Percentiles rank a stretch among this genome's conserved stretches.
Evolutionary conservation across 2,329 filamentous ascomycete genomes (phyloP).

Genomic region (Aureobasidium sp.): DNA sequence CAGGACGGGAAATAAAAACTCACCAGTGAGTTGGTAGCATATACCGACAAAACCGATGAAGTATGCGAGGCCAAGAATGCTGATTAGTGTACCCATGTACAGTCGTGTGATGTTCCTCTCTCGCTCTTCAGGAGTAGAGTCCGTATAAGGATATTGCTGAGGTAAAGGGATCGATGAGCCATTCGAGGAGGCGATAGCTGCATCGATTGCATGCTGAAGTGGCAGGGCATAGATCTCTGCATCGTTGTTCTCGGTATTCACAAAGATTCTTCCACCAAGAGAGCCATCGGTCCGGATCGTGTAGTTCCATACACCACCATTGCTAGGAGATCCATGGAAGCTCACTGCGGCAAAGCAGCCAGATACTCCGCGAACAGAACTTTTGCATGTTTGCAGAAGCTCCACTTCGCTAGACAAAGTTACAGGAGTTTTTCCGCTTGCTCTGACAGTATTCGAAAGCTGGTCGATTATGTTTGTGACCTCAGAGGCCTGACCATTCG

Average conservation of each 20-base stretch:
- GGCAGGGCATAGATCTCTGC: slow-evolving; percentile 72
- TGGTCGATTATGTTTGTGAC: slow-evolving; percentile 64
- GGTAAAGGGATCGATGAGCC: slow-evolving; percentile 34
- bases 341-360: slow-evolving; percentile 66
- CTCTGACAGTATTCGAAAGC: slow-evolving; percentile 52
- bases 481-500: slow-evolving; percentile 61
- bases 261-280: slow-evolving; percentile 58
- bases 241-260: slow-evolving; percentile 61
- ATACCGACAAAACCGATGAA: slow-evolving; percentile 74
- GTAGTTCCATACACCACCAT: slow-evolving; percentile 80
- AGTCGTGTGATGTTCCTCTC: slow-evolving; percentile 56
- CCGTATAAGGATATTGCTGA: slow-evolving; percentile 71
- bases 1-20: slow-evolving; percentile 28
- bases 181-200: slow-evolving; percentile 57
- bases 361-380: slow-evolving; percentile 54
- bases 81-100: slow-evolving; percentile 68
- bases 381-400: slow-evolving; percentile 56
- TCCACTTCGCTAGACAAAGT: slow-evolving; percentile 50
- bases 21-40: slow-evolving; percentile 78
- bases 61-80: slow-evolving; percentile 71
- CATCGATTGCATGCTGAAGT: slow-evolving; percentile 70
- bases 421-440: slow-evolving; percentile 49
- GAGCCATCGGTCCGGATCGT: slow-evolving; percentile 70
- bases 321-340: slow-evolving; percentile 67
- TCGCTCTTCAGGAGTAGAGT: slow-evolving; percentile 60